Evolutionary conservation across 148 eudicot species (phyloP).

Genomic region (Euryodendron excelsum): DNA sequence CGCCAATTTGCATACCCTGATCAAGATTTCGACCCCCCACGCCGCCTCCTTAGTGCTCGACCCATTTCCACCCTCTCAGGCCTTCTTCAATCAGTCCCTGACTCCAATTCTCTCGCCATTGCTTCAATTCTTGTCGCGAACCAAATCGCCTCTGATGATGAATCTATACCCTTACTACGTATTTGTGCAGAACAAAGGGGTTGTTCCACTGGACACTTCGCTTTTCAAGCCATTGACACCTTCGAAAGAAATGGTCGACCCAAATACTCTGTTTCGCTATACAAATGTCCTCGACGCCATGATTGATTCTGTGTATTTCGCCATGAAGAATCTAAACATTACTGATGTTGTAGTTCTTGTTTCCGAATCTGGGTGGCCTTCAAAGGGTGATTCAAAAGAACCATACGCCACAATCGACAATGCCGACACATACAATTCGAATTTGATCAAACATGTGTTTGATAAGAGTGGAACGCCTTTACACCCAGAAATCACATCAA

Average conservation of each 20-base stretch:
- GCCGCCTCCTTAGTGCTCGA: constrained; percentile 73
- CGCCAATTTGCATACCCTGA: constrained; percentile 50
- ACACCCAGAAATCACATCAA: constrained; percentile 74
- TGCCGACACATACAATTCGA: constrained; percentile 80
- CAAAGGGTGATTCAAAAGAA: constrained; percentile 79
- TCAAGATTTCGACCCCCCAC: constrained; percentile 81
- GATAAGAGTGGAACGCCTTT: constrained; percentile 71
- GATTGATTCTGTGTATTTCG: constrained; percentile 83
- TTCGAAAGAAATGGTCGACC: constrained; percentile 94
- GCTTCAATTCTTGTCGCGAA: constrained; percentile 68
- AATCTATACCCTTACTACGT: constrained; percentile 92
- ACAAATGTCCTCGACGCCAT: constrained; percentile 92
- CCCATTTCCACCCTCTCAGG: constrained; percentile 95
- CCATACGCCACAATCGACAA: constrained; percentile 78
- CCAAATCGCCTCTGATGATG: constrained; percentile 83
- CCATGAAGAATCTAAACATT: constrained; percentile 78
- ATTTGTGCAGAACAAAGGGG: constrained; percentile 90
- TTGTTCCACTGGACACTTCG: constrained; percentile 80
- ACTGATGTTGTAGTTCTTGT: constrained; percentile 75
- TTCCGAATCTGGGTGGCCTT: constrained; percentile 96
- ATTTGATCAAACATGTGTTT: constrained; percentile 70
- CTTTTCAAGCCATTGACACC: constrained; percentile 90
- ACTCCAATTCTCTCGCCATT: constrained; percentile 49
- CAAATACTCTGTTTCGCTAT: constrained; percentile 85
- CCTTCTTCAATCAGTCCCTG: constrained; percentile 73